Conservation (phyloP, 257 asterid species). For the Nicotiana undulata region DNA sequence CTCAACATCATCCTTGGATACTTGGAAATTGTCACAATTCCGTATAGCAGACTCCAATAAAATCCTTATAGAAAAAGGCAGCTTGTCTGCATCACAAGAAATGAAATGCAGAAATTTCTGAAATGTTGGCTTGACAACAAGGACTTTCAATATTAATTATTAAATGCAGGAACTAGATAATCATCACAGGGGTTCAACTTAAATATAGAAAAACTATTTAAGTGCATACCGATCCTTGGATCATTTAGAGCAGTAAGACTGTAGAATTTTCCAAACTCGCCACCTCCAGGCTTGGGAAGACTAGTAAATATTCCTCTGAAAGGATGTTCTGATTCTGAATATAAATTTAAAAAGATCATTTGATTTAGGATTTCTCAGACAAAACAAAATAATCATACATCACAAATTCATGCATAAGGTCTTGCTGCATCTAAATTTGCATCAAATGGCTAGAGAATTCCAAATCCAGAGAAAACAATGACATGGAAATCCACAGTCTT, state of each 20-base stretch:
- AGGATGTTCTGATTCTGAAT: slow-evolving; percentile 71
- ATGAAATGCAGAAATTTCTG: background rate
- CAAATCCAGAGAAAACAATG: background rate
- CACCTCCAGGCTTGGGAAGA: slow-evolving; percentile 88
- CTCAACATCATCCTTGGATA: slow-evolving; percentile 72
- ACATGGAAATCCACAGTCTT: background rate
- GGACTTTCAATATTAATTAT: background rate
- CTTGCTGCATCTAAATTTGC: background rate
- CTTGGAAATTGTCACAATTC: slow-evolving; percentile 89
- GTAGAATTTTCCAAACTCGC: slow-evolving; percentile 82
- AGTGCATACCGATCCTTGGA: slow-evolving; percentile 66
- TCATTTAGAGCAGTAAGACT: slow-evolving; percentile 85
- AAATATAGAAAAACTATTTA: background rate
- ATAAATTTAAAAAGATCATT: background rate
- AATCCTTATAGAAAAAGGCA: slow-evolving; percentile 69
- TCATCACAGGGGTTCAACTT: background rate
- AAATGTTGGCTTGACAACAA: background rate
- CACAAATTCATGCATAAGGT: background rate
- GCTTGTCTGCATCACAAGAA: slow-evolving; percentile 46
- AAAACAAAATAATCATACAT: background rate
- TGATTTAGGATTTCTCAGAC: background rate
- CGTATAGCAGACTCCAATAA: slow-evolving; percentile 78
- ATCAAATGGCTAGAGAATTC: background rate
- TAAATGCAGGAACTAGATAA: background rate
- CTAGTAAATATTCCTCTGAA: slow-evolving; percentile 52